Evolutionary conservation across 106 monocot genomes (phyloP).

Genomic region (Dioscorea dumetorum): DNA sequence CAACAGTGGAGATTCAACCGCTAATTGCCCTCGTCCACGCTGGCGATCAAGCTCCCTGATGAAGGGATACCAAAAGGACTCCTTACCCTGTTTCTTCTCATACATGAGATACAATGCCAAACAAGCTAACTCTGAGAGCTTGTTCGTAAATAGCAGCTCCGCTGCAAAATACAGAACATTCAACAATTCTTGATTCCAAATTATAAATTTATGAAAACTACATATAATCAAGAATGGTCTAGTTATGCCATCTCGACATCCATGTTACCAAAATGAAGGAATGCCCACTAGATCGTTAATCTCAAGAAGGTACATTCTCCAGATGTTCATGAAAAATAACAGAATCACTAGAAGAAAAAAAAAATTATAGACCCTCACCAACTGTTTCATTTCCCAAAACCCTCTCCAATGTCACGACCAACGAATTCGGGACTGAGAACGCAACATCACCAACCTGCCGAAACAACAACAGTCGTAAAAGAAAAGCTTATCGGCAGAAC

Average conservation of each 20-base stretch:
- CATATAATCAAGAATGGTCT: too few relatives aligned
- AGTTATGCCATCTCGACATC: too few relatives aligned
- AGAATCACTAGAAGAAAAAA: too few relatives aligned
- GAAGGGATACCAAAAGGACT: slow-evolving; percentile 92
- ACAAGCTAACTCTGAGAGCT: slow-evolving; percentile 94
- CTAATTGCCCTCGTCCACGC: slow-evolving; percentile 86
- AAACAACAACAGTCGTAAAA: background rate
- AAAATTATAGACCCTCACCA: slow-evolving; percentile 30
- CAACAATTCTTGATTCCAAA: too few relatives aligned
- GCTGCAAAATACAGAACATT: slow-evolving; percentile 41
- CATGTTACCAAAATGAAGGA: too few relatives aligned
- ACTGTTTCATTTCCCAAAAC: slow-evolving; percentile 90
- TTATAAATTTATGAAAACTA: too few relatives aligned
- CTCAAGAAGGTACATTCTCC: too few relatives aligned
- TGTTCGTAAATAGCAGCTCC: slow-evolving; percentile 90
- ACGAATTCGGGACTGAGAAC: slow-evolving; percentile 78
- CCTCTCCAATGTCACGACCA: slow-evolving; percentile 91
- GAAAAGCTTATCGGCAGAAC: background rate
- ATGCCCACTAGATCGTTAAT: too few relatives aligned
- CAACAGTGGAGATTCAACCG: slow-evolving; percentile 95
- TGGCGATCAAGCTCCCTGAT: slow-evolving; percentile 95
- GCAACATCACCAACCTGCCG: slow-evolving; percentile 88
- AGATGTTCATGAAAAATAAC: too few relatives aligned
- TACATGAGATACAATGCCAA: slow-evolving; percentile 98
- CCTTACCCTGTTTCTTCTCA: slow-evolving; percentile 94